phyloP scores from a whole-genome alignment of 1,139 yeast genomes.

The Blastobotrys indianensis region DNA sequence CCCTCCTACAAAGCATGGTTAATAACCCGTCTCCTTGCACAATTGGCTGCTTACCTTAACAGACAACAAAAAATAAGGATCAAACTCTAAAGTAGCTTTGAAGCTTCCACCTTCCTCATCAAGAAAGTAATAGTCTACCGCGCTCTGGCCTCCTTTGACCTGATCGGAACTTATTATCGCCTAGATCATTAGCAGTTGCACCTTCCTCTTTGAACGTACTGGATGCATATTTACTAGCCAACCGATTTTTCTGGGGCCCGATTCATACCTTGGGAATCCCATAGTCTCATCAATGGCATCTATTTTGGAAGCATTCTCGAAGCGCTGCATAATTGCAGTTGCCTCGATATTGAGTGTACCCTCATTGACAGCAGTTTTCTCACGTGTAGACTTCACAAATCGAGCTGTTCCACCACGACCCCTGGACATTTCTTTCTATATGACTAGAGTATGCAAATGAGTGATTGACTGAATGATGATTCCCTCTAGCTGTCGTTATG shows the following conservation, averaged over 20 bases:
- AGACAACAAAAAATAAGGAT: slow-evolving; percentile 82
- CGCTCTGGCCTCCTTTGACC: slow-evolving; percentile 61
- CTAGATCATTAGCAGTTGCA: slow-evolving; percentile 14
- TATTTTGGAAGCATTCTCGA: slow-evolving; percentile 23
- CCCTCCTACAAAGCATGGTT: slow-evolving; percentile 14
- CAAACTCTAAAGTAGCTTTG: slow-evolving; percentile 74
- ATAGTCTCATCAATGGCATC: slow-evolving; percentile 55
- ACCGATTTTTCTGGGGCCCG: slow-evolving; percentile 68
- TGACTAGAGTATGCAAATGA: too few relatives aligned
- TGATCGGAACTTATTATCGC: slow-evolving; percentile 55
- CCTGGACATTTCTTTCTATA: too few relatives aligned
- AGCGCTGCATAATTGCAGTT: slow-evolving; percentile 22
- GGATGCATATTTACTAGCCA: slow-evolving; percentile 79
- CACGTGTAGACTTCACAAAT: slow-evolving; percentile 5
- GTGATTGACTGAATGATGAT: too few relatives aligned
- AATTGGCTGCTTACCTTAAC: slow-evolving; percentile 40
- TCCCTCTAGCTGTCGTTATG: too few relatives aligned
- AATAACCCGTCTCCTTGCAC: neutral
- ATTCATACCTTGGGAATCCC: slow-evolving; percentile 78
- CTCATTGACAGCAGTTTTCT: slow-evolving; percentile 16
- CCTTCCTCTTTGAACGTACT: slow-evolving; percentile 20
- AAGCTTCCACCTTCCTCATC: slow-evolving; percentile 97
- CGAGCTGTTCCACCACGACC: too few relatives aligned
- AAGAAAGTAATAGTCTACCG: slow-evolving; percentile 90
- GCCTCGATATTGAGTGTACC: slow-evolving; percentile 29